Percentiles rank a stretch among this genome's conserved stretches.
Conservation (phyloP, 306 rosid species). For the Pyrus betulifolia region DNA sequence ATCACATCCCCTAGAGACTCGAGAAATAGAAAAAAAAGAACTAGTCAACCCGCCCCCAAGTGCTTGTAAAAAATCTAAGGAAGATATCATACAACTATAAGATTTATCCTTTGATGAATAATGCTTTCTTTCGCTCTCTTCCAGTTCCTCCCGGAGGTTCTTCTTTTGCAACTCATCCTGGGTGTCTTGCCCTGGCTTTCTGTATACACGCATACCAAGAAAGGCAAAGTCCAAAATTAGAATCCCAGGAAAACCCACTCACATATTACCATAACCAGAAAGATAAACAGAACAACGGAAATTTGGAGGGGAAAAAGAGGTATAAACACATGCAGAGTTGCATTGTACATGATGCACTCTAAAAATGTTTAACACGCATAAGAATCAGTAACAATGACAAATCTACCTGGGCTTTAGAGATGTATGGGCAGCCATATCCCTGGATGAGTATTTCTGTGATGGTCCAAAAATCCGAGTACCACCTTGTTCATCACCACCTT, state of each 20-base stretch:
- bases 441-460: conserved; percentile 84
- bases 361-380: background rate
- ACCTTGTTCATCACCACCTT: conserved; percentile 97
- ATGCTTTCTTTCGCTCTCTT: conserved; percentile 87
- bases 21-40: background rate
- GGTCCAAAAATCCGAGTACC: conserved; percentile 95
- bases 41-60: background rate
- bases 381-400: background rate
- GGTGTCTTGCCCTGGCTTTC: conserved; percentile 92
- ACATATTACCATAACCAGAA: background rate
- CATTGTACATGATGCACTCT: background rate
- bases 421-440: conserved; percentile 88
- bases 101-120: conserved; percentile 81
- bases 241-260: background rate
- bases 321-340: background rate
- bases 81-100: conserved; percentile 43
- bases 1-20: background rate
- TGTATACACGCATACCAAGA: conserved; percentile 7
- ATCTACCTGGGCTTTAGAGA: conserved; percentile 67
- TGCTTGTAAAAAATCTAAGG: background rate
- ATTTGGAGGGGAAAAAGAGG: background rate
- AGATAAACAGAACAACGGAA: background rate
- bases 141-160: conserved; percentile 81
- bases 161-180: conserved; percentile 74
- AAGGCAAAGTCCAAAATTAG: background rate